A percentile compares a stretch with the other conserved stretches of the same genome.
These are phyloP conservation scores for Skeletonema costatum DNA, from an alignment of 108 stramenopile genomes.

Conservation along the genomic window DNA sequence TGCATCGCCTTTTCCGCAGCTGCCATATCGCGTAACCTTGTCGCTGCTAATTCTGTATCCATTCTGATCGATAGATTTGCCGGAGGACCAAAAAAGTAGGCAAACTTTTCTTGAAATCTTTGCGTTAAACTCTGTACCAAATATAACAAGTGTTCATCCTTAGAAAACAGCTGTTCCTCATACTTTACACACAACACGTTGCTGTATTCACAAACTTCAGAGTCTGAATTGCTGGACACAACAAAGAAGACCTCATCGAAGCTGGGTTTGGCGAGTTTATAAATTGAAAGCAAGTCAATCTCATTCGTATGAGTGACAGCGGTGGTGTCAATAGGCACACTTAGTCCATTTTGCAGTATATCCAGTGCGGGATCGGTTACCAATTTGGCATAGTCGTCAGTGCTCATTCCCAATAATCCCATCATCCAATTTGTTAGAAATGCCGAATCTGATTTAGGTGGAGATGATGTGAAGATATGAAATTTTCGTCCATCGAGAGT, in stretches of 20 bases:
- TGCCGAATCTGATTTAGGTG: slow-evolving; percentile 12
- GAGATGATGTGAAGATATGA: slow-evolving; percentile 17
- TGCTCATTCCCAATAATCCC: slow-evolving; percentile 14
- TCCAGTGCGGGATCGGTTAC: slow-evolving; percentile 1
- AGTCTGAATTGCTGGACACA: not conserved
- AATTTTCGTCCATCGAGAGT: not conserved
- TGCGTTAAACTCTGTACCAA: slow-evolving; percentile 2
- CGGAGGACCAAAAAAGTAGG: slow-evolving; percentile 6
- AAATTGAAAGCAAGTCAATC: slow-evolving; percentile 5
- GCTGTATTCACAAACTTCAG: slow-evolving; percentile 13
- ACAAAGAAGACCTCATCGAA: slow-evolving; percentile 24
- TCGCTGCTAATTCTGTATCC: not conserved
- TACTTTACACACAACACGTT: slow-evolving; percentile 7
- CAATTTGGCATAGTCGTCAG: not conserved
- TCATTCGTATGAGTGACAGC: slow-evolving; percentile 16
- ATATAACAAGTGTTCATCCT: not conserved
- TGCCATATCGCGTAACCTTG: slow-evolving; percentile 14
- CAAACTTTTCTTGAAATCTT: slow-evolving; percentile 4
- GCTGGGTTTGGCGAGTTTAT: slow-evolving; percentile 18
- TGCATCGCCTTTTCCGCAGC: not conserved
- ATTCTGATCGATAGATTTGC: not conserved
- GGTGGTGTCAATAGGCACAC: slow-evolving; percentile 11
- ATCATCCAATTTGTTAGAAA: slow-evolving; percentile 25
- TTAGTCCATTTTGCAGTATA: slow-evolving; percentile 4
- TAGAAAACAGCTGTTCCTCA: not conserved